Conservation (phyloP, 768 basidiomycete genomes). For the Mrakia gelida region DNA sequence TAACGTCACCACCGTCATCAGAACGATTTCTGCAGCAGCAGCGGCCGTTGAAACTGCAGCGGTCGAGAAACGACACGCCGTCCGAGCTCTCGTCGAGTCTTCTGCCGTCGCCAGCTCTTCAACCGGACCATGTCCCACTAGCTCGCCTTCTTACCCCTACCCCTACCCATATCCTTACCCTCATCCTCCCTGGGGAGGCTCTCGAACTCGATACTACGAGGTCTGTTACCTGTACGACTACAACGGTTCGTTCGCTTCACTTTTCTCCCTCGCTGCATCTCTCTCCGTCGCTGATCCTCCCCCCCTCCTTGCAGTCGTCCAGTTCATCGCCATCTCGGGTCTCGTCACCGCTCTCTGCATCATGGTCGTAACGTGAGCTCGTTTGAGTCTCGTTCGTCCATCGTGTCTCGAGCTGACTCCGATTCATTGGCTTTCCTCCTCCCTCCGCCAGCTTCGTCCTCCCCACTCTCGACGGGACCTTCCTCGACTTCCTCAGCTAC, state of each 20-base stretch:
- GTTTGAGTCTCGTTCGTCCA: too few relatives aligned
- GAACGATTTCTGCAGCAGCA: background rate
- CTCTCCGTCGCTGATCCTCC: background rate
- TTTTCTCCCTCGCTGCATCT: background rate
- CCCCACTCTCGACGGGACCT: background rate
- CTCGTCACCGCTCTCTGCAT: background rate
- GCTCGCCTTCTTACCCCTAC: too few relatives aligned
- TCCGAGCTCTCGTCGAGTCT: too few relatives aligned
- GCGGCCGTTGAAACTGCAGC: background rate
- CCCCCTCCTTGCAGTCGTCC: background rate
- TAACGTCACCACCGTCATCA: too few relatives aligned
- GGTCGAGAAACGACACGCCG: background rate
- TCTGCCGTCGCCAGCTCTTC: too few relatives aligned
- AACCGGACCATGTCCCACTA: too few relatives aligned
- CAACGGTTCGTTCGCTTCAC: background rate
- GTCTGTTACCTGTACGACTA: background rate
- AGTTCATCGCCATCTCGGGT: background rate
- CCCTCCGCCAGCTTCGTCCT: background rate
- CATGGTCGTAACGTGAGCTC: background rate
- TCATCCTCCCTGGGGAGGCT: too few relatives aligned
- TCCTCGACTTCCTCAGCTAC: background rate
- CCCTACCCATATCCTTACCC: too few relatives aligned
- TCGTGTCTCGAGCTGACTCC: too few relatives aligned
- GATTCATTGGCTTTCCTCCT: too few relatives aligned
- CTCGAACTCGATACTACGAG: too few relatives aligned